Base-by-base conservation (phyloP, 139 green algal species). In the Coccomyxa sp. region DNA sequence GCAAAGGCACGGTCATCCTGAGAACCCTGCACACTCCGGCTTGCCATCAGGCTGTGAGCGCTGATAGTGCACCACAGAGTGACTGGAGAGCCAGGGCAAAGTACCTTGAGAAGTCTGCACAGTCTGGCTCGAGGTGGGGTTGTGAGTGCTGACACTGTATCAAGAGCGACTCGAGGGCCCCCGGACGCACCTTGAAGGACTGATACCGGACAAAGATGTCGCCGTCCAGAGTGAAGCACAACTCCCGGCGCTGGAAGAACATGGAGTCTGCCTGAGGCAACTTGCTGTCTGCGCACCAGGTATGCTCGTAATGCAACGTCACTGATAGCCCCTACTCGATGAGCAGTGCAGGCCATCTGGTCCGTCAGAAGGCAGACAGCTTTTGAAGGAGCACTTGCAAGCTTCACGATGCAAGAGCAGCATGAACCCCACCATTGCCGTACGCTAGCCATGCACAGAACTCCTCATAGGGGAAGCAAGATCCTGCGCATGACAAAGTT, bases 171-270 rank as follows among this genome's bases (percentile, higher is more conserved):
- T 64, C 18, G 50, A 31, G 50, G 18, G 1, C 5, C 2, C 50
- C 18, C 50, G 27, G 22, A 44, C 10, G 10, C 31, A 95, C 93
- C 88, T 96, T 94, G 90, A 98, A 98, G 1, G 90, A 95, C 84
- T 98, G 94, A 85, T 99, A 99, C n/a, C 97, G 89, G 33, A 98
- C 90, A 84, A 98, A 99, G 58, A 99, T 96, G 80, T 99, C 97
- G 0, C 92, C 92, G 27, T 98, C 88, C 36, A 99, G 82, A 0
- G 97, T 99, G 88, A 98, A 99, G 89, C 95, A 99, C 71, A 99
- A 97, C 83, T 99, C 97, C 0, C 97, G 85, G 0, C 88, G 84
- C 69, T 89, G 85, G 78, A 95, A 93, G 82, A 92, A 98, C 31
- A 68, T 77, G 18, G 69, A 38, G 58, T 98, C 93, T 9, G 90